Base-by-base conservation (phyloP, 2,329 filamentous ascomycete genomes). In the Claviceps sp. region DNA sequence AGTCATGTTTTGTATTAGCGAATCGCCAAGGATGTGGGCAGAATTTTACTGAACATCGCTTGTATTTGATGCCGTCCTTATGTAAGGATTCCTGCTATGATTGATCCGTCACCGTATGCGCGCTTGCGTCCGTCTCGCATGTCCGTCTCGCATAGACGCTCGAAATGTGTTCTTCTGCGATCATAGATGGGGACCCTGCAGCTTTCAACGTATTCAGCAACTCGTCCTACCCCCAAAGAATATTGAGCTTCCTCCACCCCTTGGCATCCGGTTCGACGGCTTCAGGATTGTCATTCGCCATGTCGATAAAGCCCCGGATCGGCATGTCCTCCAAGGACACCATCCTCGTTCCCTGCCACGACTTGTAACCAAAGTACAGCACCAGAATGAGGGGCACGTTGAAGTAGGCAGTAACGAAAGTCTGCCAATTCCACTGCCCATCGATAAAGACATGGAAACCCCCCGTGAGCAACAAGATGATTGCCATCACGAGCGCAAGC, bases 371-470 rank as follows among this genome's bases (percentile, higher is more conserved):
- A 18, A 74, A 18, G 59, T 81, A 83, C 5, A 82, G 67, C 1
- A 68, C 66, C 4, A 77, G 55, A 63, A 83, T 82, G 58, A 70
- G 74, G 51, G 69, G 78, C 1, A 81, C 67, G 41, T 70, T 81
- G 62, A 83, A 70, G 60, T 78, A 86, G 63, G 63, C 70, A 1
- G 75, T 72, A n/a, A 79, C 54, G 59, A 88, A 88, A 57, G 68
- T 71, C 18, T 73, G 71, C 0, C 73, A 72, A 37, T 70, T 75
- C 77, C 80, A 88, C 16, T 79, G 68, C 16, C 70, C 68, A 0
- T 79, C 76, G 65, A 81, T 82, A 65, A 88, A 88, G 37, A 83
- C 76, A 45, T 78, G 74, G 63, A 86, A 88, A 1, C 83, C 84
- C 60, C 86, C 86, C 58, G 84, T 81, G 8, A 87, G 64, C 4